Base-by-base conservation (phyloP, 1,284 basidiomycete species). In the Melampsora larici-populina region DNA sequence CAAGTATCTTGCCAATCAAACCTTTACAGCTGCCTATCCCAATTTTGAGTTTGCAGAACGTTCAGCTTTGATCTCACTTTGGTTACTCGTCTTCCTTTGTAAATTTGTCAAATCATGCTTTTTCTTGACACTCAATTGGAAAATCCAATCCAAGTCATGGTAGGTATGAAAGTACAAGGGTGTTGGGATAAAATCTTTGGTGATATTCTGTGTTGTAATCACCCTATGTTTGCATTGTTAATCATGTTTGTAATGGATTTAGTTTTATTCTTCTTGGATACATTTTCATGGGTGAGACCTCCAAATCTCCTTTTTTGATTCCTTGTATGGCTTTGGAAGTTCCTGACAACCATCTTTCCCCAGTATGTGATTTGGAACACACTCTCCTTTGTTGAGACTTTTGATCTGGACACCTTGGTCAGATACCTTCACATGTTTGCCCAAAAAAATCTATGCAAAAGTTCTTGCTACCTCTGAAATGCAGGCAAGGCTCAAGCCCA, bases 191-290 rank as follows among this genome's bases (percentile, higher is more conserved):
- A 88, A 84, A 88, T 89, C 83, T 93, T 96, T 81, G 93, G 93
- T 29, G 87, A 87, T 81, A 87, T 86, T 9, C 87, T 97, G 17
- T 97, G 94, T 85, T 86, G 86, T 68, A 93, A 97, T 83, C 94
- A 97, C 81, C 92, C 93, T 0, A 90, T 90, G 9, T 97, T 97
- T 85, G 92, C 94, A 17, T 86, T 97, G 80, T 88, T 94, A 78
- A 91, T 96, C 86, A 97, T 97, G 94, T 97, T 93, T 84, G 85
- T 94, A 85, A 96, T 97, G 94, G 94, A 97, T 83, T 85, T 97
- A 58, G 89, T 91, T 67, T 88, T 97, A 70, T 97, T 93, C 89
- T 97, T 97, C 88, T 87, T 97, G 84, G 94, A 97, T 86, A 97
- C 94, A 7, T 97, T 96, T 90, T 86, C 97, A 58, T 97, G 94